Conservation (phyloP, 371 early-diverging fungal genomes). For the Syncephalastrum racemosum region DNA sequence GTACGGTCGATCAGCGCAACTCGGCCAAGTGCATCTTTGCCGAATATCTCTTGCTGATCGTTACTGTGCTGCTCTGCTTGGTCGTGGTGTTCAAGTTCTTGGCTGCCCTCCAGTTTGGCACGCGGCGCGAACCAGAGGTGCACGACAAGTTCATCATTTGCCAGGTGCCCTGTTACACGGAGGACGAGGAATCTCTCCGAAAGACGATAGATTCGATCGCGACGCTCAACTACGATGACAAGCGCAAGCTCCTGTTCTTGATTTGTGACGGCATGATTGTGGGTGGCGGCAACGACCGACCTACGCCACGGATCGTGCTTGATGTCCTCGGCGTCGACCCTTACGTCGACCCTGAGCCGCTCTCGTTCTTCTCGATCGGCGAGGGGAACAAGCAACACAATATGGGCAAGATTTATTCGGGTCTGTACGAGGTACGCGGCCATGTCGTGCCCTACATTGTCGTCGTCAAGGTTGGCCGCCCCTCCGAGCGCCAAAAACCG, state of each 20-base stretch:
- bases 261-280: constrained; percentile 81
- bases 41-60: constrained; percentile 76
- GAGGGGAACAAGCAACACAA: constrained; percentile 79
- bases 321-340: constrained; percentile 81
- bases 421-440: constrained; percentile 76
- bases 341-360: constrained; percentile 71
- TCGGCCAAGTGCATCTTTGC: constrained; percentile 77
- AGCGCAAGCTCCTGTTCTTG: constrained; percentile 71
- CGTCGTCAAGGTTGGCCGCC: constrained; percentile 78
- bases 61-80: constrained; percentile 71
- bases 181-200: constrained; percentile 68
- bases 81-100: constrained; percentile 88
- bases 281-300: constrained; percentile 86
- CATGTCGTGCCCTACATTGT: constrained; percentile 79
- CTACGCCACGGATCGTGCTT: constrained; percentile 85
- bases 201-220: constrained; percentile 72
- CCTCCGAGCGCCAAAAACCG: constrained; percentile 64
- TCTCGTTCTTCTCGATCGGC: constrained; percentile 82
- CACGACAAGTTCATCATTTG: constrained; percentile 87
- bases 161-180: constrained; percentile 77
- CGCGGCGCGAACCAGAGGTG: constrained; percentile 65
- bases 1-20: constrained; percentile 79
- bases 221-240: constrained; percentile 62
- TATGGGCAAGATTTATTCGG: constrained; percentile 88
- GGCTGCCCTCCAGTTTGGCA: constrained; percentile 76